Conservation (phyloP, 108 stramenopile species). For the Schizochytrium sp. region DNA sequence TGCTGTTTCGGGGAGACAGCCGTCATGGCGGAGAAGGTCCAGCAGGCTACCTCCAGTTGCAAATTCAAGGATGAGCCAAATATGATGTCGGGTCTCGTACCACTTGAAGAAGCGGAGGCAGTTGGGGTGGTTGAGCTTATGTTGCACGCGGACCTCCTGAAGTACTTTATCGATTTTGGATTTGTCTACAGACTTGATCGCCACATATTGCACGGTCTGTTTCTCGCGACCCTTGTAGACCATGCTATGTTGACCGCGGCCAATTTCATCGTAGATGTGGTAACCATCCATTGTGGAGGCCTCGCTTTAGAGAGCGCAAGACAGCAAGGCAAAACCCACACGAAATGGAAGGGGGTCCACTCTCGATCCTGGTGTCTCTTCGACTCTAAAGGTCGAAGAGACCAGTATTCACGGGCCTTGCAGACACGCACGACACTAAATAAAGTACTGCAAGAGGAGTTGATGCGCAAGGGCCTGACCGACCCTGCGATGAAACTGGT, state of each 20-base stretch:
- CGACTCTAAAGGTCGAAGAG: too few relatives aligned
- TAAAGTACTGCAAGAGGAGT: too few relatives aligned
- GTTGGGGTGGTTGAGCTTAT: slow-evolving; percentile 72
- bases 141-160: slow-evolving; percentile 76
- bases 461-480: too few relatives aligned
- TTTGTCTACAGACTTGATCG: slow-evolving; percentile 77
- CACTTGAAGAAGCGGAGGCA: slow-evolving; percentile 75
- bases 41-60: slow-evolving; percentile 74
- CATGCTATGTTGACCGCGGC: slow-evolving; percentile 69
- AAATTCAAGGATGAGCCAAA: slow-evolving; percentile 78
- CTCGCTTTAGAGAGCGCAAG: not conserved
- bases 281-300: slow-evolving; percentile 74
- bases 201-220: slow-evolving; percentile 76
- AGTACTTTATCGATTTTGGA: slow-evolving; percentile 71
- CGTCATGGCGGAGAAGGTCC: slow-evolving; percentile 71
- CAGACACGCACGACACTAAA: too few relatives aligned
- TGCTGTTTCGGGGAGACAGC: slow-evolving; percentile 70
- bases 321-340: too few relatives aligned
- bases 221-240: slow-evolving; percentile 79
- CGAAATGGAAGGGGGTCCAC: too few relatives aligned
- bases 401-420: too few relatives aligned
- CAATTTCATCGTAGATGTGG: slow-evolving; percentile 79
- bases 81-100: slow-evolving; percentile 80
- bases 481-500: too few relatives aligned
- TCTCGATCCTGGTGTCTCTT: too few relatives aligned